Base-by-base conservation (phyloP, 2,329 filamentous ascomycete genomes). In the Fragosphaeria purpurea region DNA sequence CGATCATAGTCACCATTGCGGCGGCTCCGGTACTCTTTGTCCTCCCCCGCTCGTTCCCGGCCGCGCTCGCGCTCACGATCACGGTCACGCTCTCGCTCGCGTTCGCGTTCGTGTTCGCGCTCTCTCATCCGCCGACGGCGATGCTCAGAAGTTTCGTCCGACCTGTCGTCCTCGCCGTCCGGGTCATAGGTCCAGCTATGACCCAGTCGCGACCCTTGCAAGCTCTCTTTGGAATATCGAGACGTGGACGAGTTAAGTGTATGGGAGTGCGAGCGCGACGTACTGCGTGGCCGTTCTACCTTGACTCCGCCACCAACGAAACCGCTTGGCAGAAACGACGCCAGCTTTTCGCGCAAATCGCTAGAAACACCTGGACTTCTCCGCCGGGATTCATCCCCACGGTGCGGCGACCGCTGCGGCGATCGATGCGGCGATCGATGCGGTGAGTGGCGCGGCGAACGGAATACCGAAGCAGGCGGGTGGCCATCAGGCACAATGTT, bases 161-260 rank as follows among this genome's bases (percentile, higher is more conserved):
- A 38, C 1, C 33, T 45, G n/a, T 48, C 48, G 11, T 46, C 47
- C 2, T 41, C 55, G 2, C 51, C 53, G 8, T 58, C 60, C 8
- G 64, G 67, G 5, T 69, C 67, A 35, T 74, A 69, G 0, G 72
- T 73, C 60, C 67, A 69, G 48, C 64, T 68, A 31, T 64, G 65
- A 41, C 64, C 67, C 2, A 74, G 61, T 4, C 65, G 67, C 3
- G 70, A 72, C 2, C 65, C 61, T 0, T 63, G 67, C 4, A 71
- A 56, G 48, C 66, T 63, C 40, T 75, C 71, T 7, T 67, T 66
- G 22, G 65, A 67, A 50, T 65, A 63, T n/a, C 66, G 63, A 8
- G 40, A 47, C 6, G 47, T 42, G 42, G 44, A 51, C 41, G 46
- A n/a, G 5, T 31, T 37, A 5, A 11, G 10, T 7, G 38, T 51